These are phyloP conservation scores for Xerocomellus chrysenteron DNA, from an alignment of 768 basidiomycete species.

Conservation along the genomic window DNA sequence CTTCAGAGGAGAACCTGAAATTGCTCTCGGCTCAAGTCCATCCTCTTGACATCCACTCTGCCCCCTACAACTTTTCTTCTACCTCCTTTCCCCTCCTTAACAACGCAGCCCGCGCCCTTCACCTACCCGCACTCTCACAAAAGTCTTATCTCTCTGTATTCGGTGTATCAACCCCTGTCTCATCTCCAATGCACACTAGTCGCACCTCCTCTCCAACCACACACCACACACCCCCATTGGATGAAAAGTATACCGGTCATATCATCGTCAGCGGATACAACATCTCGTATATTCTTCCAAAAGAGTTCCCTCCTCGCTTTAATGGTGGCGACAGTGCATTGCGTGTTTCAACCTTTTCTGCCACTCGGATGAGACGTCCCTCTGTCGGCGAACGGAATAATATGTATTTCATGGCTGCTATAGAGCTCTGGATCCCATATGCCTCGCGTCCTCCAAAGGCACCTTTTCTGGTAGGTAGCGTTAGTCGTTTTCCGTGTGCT, in stretches of 20 bases:
- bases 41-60: slow-evolving; percentile 67
- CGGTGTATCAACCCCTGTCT: slow-evolving; percentile 38
- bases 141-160: slow-evolving; percentile 63
- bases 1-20: slow-evolving; percentile 75
- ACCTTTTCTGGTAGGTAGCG: slow-evolving; percentile 63
- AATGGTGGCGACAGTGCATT: slow-evolving; percentile 19
- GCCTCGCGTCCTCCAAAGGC: slow-evolving; percentile 63
- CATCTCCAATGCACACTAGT: slow-evolving; percentile 30
- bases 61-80: slow-evolving; percentile 75
- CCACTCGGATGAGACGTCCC: slow-evolving; percentile 43
- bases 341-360: slow-evolving; percentile 25
- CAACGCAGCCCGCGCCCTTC: slow-evolving; percentile 67
- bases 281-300: slow-evolving; percentile 75
- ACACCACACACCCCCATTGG: slow-evolving; percentile 45
- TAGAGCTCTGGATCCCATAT: slow-evolving; percentile 75
- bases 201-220: slow-evolving; percentile 38
- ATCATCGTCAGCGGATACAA: slow-evolving; percentile 77
- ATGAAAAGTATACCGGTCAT: slow-evolving; percentile 68
- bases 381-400: slow-evolving; percentile 57
- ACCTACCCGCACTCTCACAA: slow-evolving; percentile 57
- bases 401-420: slow-evolving; percentile 77
- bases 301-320: slow-evolving; percentile 48
- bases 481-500: not conserved
- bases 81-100: slow-evolving; percentile 60
- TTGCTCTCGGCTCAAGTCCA: slow-evolving; percentile 72